Evolutionary conservation across 768 basidiomycete species (phyloP), one percentile per base, ranked within the genome.

Genomic region (Cyclocybe cylindracea): DNA sequence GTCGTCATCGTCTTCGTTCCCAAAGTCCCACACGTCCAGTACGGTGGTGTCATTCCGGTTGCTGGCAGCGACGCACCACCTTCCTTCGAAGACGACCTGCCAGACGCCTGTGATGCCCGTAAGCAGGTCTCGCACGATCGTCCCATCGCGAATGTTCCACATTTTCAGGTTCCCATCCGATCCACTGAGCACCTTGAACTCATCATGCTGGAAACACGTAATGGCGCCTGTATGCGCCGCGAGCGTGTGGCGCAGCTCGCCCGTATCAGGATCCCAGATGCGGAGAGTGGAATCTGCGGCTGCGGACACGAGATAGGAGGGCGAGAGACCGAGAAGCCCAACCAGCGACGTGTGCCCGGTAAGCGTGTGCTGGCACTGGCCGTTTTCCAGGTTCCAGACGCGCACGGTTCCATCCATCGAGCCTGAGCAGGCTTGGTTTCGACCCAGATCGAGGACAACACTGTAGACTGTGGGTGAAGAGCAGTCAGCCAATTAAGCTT

Each of bases 351-450:
- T 94, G 63, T 99, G 96, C 0, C 96, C 96, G 4, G 86, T 85
- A 18, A 98, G 77, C 2, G 85, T 85, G 62, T 91, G 85, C 32
- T 86, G 78, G 53, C 87, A 91, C 62, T 86, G 78, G 0, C 96
- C 96, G 2, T 80, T 92, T 45, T 78, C 80, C 34, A 96, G 75
- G 60, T 90, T 88, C 96, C 96, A 99, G 34, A 99, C 84, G 44
- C 92, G 91, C 55, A 98, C 95, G 2, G 93, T 95, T 41, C 93
- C 91, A 68, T 98, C 96, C 95, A 98, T 96, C 4, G 95, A 98
- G 7, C 96, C 96, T 2, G 97, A 98, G 58, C 92, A 94, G 24
- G 93, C 93, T 65, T 94, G 91, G 48, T 92, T 85, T 14, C 94
- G 89, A 42, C 77, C 74, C 37, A 86, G 79, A 66, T 98, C 96